These are phyloP conservation scores for Psophocarpus tetragonolobus DNA, from an alignment of 306 rosid species.

Conservation along the genomic window DNA sequence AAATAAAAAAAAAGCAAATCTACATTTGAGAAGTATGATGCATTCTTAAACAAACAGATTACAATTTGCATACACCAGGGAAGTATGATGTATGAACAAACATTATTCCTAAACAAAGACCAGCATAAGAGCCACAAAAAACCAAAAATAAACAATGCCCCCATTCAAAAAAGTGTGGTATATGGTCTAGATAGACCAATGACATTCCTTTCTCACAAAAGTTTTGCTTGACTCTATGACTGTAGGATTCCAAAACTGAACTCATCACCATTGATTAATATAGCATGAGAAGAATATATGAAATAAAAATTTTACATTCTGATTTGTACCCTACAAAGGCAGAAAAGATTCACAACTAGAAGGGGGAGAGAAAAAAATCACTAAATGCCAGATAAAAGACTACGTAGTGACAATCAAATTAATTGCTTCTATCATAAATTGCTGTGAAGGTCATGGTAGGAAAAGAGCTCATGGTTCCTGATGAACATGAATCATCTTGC, in stretches of 20 bases:
- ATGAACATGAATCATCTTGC: slow-evolving; percentile 44
- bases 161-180: neutral
- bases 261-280: neutral
- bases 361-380: neutral
- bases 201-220: neutral
- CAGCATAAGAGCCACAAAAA: neutral
- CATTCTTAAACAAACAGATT: neutral
- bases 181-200: neutral
- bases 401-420: neutral
- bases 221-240: neutral
- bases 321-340: neutral
- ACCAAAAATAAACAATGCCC: neutral
- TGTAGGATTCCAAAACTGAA: slow-evolving; percentile 6
- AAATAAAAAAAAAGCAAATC: neutral
- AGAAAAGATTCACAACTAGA: neutral
- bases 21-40: neutral
- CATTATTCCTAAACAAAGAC: neutral
- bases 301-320: neutral
- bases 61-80: neutral
- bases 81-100: neutral
- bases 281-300: neutral
- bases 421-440: slow-evolving; percentile 43
- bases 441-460: slow-evolving; percentile 63
- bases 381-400: neutral
- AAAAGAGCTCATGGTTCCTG: slow-evolving; percentile 40